These are phyloP conservation scores for Plantago elongata DNA, from an alignment of 257 asterid species.

Conservation along the genomic window DNA sequence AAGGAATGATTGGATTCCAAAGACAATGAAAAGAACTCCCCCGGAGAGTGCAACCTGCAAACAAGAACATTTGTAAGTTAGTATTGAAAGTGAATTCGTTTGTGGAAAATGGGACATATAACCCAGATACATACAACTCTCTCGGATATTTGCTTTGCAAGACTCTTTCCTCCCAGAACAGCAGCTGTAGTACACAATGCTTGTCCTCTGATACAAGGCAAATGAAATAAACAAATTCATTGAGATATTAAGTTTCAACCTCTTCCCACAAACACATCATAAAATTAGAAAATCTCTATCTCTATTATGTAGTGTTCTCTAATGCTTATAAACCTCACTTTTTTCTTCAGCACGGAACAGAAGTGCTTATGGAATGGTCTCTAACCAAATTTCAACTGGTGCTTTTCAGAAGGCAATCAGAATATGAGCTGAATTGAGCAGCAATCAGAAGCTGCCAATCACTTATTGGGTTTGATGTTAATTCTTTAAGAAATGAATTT, in stretches of 20 bases:
- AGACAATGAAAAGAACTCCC: slow-evolving; percentile 83
- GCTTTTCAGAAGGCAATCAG: too few species aligned
- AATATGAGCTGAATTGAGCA: too few species aligned
- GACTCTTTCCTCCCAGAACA: slow-evolving; percentile 89
- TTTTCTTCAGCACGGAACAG: too few species aligned
- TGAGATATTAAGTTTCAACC: background rate
- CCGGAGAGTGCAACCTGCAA: slow-evolving; percentile 85
- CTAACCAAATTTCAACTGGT: background rate
- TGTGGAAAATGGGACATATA: slow-evolving; percentile 2
- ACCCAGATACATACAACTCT: slow-evolving; percentile 50
- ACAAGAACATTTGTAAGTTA: slow-evolving; percentile 10
- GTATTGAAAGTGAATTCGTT: background rate
- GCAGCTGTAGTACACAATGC: slow-evolving; percentile 95
- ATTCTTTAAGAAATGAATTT: too few species aligned
- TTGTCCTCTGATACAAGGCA: slow-evolving; percentile 73
- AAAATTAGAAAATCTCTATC: background rate
- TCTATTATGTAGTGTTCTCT: too few species aligned
- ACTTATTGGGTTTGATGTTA: too few species aligned
- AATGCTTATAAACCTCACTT: too few species aligned
- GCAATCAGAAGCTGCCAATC: too few species aligned
- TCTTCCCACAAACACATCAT: background rate
- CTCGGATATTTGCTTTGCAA: slow-evolving; percentile 88
- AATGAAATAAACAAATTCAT: slow-evolving; percentile 11
- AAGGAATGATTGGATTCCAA: slow-evolving; percentile 92
- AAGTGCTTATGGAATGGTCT: too few species aligned